Evolutionary conservation across 306 rosid genomes (phyloP).

Genomic region (Cotoneaster glaucophyllus): DNA sequence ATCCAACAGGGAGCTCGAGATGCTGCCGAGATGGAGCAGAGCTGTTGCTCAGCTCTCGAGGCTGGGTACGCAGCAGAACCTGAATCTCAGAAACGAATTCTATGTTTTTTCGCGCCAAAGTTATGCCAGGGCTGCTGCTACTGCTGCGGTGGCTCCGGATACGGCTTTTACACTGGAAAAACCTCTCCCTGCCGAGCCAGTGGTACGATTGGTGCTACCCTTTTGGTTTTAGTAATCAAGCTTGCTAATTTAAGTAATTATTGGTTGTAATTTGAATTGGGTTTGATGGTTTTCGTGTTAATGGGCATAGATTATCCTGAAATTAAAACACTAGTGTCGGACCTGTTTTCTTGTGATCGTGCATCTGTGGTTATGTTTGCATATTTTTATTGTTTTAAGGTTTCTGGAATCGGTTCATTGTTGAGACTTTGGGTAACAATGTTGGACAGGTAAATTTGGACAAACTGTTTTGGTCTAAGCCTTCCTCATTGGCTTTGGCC

Average conservation of each 20-base stretch:
- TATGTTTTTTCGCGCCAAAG: slow-evolving; percentile 26
- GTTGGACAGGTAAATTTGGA: slow-evolving; percentile 56
- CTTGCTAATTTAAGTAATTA: background rate
- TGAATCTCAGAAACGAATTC: slow-evolving; percentile 20
- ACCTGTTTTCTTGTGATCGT: background rate
- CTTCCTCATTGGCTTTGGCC: slow-evolving; percentile 64
- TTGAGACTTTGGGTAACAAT: slow-evolving; percentile 8
- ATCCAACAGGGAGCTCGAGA: slow-evolving; percentile 18
- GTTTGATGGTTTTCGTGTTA: background rate
- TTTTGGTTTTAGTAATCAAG: background rate
- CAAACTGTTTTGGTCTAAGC: slow-evolving; percentile 79
- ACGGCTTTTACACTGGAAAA: slow-evolving; percentile 20
- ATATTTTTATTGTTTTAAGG: background rate
- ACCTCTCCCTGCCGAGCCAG: slow-evolving; percentile 14
- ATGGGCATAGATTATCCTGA: background rate
- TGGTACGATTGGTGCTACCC: slow-evolving; percentile 25
- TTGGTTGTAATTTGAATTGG: background rate
- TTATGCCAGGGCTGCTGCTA: slow-evolving; percentile 54
- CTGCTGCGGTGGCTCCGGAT: slow-evolving; percentile 40
- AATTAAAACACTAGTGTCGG: background rate
- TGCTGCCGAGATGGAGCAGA: slow-evolving; percentile 64
- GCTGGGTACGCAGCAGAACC: slow-evolving; percentile 30
- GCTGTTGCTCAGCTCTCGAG: slow-evolving; percentile 39
- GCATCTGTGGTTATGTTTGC: background rate
- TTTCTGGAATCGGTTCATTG: slow-evolving; percentile 3